Conservation (phyloP, 768 basidiomycete genomes). For the Lactifluus volemus region DNA sequence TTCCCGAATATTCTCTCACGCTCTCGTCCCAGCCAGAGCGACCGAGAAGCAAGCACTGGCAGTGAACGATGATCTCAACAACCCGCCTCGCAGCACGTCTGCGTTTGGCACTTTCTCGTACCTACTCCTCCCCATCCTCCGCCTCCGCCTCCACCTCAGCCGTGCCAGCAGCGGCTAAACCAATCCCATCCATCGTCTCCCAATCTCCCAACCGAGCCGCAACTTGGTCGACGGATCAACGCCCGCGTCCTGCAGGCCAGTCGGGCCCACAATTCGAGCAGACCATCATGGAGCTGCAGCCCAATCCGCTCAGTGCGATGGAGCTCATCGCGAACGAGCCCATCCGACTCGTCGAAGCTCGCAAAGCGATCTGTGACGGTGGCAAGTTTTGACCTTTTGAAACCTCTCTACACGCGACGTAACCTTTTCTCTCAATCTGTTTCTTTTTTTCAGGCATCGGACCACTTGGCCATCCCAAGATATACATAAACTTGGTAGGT, state of each 20-base stretch:
- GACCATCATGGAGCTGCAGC: slow-evolving; percentile 79
- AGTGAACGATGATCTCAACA: slow-evolving; percentile 11
- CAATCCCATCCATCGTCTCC: slow-evolving; percentile 25
- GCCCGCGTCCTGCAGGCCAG: slow-evolving; percentile 47
- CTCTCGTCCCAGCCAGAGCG: background rate
- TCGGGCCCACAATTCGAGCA: slow-evolving; percentile 88
- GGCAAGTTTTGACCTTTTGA: slow-evolving; percentile 44
- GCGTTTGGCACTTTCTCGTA: slow-evolving; percentile 16
- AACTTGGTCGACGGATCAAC: slow-evolving; percentile 85
- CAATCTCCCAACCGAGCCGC: slow-evolving; percentile 80
- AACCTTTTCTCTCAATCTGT: too few species aligned
- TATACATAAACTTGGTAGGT: slow-evolving; percentile 90
- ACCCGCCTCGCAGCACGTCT: slow-evolving; percentile 9
- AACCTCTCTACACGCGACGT: too few species aligned
- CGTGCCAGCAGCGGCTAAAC: slow-evolving; percentile 20
- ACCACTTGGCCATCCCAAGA: slow-evolving; percentile 91
- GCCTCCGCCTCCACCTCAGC: slow-evolving; percentile 8
- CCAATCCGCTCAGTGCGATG: slow-evolving; percentile 86
- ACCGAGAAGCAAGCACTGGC: too few species aligned
- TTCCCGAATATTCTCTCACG: slow-evolving; percentile 2
- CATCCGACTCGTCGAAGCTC: slow-evolving; percentile 66
- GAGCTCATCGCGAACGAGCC: slow-evolving; percentile 82
- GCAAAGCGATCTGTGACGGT: slow-evolving; percentile 91
- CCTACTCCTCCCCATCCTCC: slow-evolving; percentile 7
- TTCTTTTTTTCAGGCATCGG: slow-evolving; percentile 60